These are phyloP conservation scores for Forsythia viridissima DNA, from an alignment of 257 asterid species.

Conservation along the genomic window DNA sequence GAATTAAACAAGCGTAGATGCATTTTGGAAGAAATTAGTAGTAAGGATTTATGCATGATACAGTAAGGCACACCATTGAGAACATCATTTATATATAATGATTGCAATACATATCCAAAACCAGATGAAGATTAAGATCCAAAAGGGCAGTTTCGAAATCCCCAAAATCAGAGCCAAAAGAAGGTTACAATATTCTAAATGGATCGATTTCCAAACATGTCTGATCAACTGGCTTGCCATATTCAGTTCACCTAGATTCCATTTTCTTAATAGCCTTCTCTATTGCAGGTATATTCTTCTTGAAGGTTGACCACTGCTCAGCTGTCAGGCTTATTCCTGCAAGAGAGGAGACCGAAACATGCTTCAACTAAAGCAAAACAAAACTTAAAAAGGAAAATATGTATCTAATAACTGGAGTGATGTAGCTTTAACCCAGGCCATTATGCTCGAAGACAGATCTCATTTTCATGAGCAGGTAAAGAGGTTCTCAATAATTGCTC, in stretches of 20 bases:
- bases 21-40: not conserved
- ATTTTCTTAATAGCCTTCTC: slow-evolving; percentile 82
- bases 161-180: slow-evolving; percentile 2
- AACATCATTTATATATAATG: not conserved
- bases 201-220: not conserved
- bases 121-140: not conserved
- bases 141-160: not conserved
- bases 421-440: not conserved
- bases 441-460: not conserved
- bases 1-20: too few relatives aligned
- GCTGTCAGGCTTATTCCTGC: slow-evolving; percentile 90
- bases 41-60: not conserved
- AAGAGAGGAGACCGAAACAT: not conserved
- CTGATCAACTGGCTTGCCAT: slow-evolving; percentile 1
- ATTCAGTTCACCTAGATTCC: slow-evolving; percentile 59
- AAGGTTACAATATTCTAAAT: not conserved
- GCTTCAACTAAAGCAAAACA: not conserved
- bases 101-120: not conserved
- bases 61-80: not conserved
- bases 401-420: not conserved
- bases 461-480: not conserved
- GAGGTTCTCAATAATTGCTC: not conserved
- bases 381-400: not conserved
- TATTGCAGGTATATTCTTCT: slow-evolving; percentile 66
- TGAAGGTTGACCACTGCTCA: slow-evolving; percentile 79